These are phyloP conservation scores for Neonectria punicea DNA, from an alignment of 2,329 filamentous ascomycete genomes.

Conservation along the genomic window DNA sequence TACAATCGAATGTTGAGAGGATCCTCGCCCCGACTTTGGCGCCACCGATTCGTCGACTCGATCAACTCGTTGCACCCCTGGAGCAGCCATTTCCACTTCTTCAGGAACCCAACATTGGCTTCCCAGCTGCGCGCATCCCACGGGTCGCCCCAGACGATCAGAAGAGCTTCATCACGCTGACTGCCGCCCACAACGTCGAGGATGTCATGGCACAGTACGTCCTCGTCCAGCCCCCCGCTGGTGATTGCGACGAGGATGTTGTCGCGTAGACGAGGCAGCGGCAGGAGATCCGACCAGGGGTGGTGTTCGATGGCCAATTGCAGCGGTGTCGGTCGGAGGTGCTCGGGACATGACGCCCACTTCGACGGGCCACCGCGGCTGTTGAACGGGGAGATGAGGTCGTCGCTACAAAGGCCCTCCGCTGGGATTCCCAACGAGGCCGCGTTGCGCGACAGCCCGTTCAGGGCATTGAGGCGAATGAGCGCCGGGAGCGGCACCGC, in stretches of 20 bases:
- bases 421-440: slow-evolving; percentile 24
- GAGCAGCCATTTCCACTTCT: slow-evolving; percentile 57
- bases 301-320: slow-evolving; percentile 33
- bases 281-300: slow-evolving; percentile 39
- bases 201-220: slow-evolving; percentile 36
- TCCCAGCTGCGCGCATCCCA: slow-evolving; percentile 60
- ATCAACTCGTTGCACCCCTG: slow-evolving; percentile 51
- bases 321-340: slow-evolving; percentile 29
- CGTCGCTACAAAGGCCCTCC: slow-evolving; percentile 32
- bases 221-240: slow-evolving; percentile 31
- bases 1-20: slow-evolving; percentile 26
- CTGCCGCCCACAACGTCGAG: slow-evolving; percentile 13
- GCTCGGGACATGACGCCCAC: slow-evolving; percentile 13
- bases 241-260: slow-evolving; percentile 32
- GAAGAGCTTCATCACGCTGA: slow-evolving; percentile 23
- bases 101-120: slow-evolving; percentile 54
- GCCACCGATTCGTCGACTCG: slow-evolving; percentile 51
- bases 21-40: slow-evolving; percentile 35
- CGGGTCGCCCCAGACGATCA: slow-evolving; percentile 62
- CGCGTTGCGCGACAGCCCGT: slow-evolving; percentile 35
- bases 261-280: slow-evolving; percentile 33
- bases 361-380: background rate
- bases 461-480: slow-evolving; percentile 38
- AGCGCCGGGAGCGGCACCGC: slow-evolving; percentile 28
- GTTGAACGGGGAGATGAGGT: slow-evolving; percentile 37